A percentile compares a stretch with the other conserved stretches of the same genome.
Conservation (phyloP, 2,329 filamentous ascomycete genomes). For the Ophiostoma perfectum region DNA sequence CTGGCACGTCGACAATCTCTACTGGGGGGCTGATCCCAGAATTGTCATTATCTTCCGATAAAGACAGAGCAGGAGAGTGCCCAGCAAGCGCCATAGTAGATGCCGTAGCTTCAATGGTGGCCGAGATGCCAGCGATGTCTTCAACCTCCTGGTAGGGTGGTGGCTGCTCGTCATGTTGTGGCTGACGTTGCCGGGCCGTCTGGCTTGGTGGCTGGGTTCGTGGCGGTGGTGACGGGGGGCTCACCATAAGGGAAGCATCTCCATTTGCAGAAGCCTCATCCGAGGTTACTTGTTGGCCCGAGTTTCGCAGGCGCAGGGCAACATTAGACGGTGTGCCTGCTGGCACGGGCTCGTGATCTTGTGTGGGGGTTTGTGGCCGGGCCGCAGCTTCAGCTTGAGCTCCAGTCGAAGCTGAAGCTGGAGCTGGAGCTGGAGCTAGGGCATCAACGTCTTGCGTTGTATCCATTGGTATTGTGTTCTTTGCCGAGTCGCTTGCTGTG, state of each 20-base stretch:
- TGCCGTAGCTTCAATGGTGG: not conserved
- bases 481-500: not conserved
- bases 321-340: conserved; percentile 33
- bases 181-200: not conserved
- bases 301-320: conserved; percentile 55
- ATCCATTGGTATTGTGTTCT: conserved; percentile 2
- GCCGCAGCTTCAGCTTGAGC: not conserved
- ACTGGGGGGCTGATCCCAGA: conserved; percentile 39
- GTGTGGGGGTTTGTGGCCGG: not conserved
- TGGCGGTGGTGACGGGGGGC: not conserved
- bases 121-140: not conserved
- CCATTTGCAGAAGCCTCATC: not conserved
- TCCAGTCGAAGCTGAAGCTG: not conserved
- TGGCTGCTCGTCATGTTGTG: conserved; percentile 31
- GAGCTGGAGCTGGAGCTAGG: not conserved
- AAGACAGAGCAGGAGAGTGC: not conserved
- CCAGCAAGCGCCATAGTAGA: conserved; percentile 30
- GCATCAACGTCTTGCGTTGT: not conserved
- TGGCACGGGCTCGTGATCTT: not conserved
- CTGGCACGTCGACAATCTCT: conserved; percentile 40
- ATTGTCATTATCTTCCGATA: not conserved
- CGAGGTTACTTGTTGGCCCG: conserved; percentile 25
- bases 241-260: conserved; percentile 25
- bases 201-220: not conserved
- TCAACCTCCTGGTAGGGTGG: not conserved